These are phyloP conservation scores for Chaetomium sp. DNA, from an alignment of 2,329 filamentous ascomycete genomes.

Conservation along the genomic window DNA sequence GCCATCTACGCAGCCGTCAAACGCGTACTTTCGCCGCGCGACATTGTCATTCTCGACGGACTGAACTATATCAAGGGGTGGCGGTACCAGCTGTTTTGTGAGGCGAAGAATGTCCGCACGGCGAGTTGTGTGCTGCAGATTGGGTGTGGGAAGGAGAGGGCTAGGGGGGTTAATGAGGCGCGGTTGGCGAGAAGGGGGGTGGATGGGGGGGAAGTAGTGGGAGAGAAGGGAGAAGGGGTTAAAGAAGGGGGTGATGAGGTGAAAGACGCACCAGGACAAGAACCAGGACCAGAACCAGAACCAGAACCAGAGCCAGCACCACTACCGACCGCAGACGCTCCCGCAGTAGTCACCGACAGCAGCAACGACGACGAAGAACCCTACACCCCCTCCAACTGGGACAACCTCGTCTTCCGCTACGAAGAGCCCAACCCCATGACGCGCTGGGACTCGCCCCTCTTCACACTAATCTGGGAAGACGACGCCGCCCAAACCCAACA, in stretches of 20 bases:
- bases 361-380: conserved; percentile 38
- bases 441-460: conserved; percentile 77
- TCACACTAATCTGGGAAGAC: conserved; percentile 73
- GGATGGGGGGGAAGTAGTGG: conserved; percentile 6
- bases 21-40: conserved; percentile 61
- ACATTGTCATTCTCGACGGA: conserved; percentile 73
- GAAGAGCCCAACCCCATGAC: conserved; percentile 84
- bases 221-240: conserved; percentile 21
- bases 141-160: conserved; percentile 48
- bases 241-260: conserved; percentile 31
- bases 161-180: conserved; percentile 53
- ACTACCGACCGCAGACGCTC: too few relatives aligned
- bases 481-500: conserved; percentile 48
- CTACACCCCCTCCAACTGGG: conserved; percentile 58
- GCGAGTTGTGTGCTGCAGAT: conserved; percentile 68
- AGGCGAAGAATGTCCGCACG: conserved; percentile 72
- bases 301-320: too few relatives aligned
- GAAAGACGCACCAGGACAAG: conserved; percentile 12
- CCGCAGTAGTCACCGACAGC: too few relatives aligned
- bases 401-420: conserved; percentile 74
- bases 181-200: conserved; percentile 37
- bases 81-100: conserved; percentile 79
- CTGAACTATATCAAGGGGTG: conserved; percentile 88
- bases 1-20: conserved; percentile 72
- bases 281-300: not conserved